Evolutionary conservation across 345 rosid species (phyloP).

Genomic region (Mangifera indica): DNA sequence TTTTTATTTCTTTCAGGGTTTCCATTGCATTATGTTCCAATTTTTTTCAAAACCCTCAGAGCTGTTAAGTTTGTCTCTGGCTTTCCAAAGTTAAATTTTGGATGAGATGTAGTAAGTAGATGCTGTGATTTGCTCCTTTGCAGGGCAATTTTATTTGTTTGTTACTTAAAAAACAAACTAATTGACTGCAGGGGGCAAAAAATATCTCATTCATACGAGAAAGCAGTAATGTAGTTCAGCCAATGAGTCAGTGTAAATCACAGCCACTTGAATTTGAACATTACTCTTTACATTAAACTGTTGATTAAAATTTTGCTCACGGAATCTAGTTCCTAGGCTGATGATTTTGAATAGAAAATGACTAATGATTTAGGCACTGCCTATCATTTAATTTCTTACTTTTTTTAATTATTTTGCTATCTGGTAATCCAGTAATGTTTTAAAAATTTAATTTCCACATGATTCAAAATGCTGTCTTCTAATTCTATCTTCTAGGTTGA

Average conservation of each 20-base stretch:
- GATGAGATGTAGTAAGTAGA: not conserved
- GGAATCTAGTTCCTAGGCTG: not conserved
- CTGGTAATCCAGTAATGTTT: not conserved
- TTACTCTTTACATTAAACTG: not conserved
- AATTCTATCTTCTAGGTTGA: not conserved
- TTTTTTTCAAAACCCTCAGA: not conserved
- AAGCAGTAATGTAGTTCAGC: not conserved
- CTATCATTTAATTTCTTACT: not conserved
- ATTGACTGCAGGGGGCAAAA: not conserved
- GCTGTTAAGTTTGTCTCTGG: not conserved
- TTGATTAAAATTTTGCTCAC: not conserved
- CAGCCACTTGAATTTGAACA: not conserved
- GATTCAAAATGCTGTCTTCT: not conserved
- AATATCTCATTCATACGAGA: not conserved
- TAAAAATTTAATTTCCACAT: not conserved
- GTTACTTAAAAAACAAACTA: not conserved
- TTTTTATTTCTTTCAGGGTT: not conserved
- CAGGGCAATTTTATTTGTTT: not conserved
- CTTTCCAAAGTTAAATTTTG: not conserved
- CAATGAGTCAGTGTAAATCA: not conserved
- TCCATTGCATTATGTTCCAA: not conserved
- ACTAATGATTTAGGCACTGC: not conserved
- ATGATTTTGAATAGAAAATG: not conserved
- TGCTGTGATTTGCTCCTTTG: not conserved
- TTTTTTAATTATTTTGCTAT: not conserved